Percentiles rank a stretch among this genome's conserved stretches.
Evolutionary conservation across 176 grass and related monocot genomes (phyloP).

Genomic region (Oryza punctata): DNA sequence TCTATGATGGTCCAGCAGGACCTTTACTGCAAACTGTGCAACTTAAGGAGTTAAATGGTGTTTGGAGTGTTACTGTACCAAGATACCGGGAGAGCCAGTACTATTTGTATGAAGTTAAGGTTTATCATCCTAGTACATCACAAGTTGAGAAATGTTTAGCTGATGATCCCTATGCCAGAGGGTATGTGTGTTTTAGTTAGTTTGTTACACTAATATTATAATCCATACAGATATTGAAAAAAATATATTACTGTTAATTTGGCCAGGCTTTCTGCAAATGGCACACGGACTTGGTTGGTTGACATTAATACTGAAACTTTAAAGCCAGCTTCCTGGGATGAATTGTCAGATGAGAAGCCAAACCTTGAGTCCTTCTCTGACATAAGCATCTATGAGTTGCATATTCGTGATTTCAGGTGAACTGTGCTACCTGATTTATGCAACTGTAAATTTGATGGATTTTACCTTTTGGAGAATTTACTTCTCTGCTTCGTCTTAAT

Average conservation of each 20-base stretch:
- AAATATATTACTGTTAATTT: conserved; percentile 29
- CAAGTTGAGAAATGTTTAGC: conserved; percentile 60
- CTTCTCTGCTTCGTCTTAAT: neutral
- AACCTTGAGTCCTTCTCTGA: conserved; percentile 80
- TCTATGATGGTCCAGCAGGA: conserved; percentile 65
- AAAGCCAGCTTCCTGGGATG: conserved; percentile 77
- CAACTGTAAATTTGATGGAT: neutral
- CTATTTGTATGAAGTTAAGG: conserved; percentile 79
- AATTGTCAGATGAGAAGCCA: conserved; percentile 76
- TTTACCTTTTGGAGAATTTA: conserved; percentile 14
- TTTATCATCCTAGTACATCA: conserved; percentile 73
- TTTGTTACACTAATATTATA: conserved; percentile 2
- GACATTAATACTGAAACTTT: conserved; percentile 65
- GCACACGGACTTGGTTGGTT: conserved; percentile 68
- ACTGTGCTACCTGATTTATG: conserved; percentile 11
- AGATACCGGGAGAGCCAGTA: conserved; percentile 75
- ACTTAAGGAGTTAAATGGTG: conserved; percentile 68
- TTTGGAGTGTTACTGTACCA: conserved; percentile 76
- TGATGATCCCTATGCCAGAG: conserved; percentile 86
- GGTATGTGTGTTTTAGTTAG: conserved; percentile 46
- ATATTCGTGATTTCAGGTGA: conserved; percentile 97
- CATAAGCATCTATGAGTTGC: conserved; percentile 91
- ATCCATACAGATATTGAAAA: neutral
- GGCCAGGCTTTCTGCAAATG: conserved; percentile 77
- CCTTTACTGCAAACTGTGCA: conserved; percentile 49